Percentiles rank a stretch among this genome's conserved stretches.
These are phyloP conservation scores for Colletotrichum orchidophilum DNA, from an alignment of 2,329 filamentous ascomycete species.

Conservation along the genomic window DNA sequence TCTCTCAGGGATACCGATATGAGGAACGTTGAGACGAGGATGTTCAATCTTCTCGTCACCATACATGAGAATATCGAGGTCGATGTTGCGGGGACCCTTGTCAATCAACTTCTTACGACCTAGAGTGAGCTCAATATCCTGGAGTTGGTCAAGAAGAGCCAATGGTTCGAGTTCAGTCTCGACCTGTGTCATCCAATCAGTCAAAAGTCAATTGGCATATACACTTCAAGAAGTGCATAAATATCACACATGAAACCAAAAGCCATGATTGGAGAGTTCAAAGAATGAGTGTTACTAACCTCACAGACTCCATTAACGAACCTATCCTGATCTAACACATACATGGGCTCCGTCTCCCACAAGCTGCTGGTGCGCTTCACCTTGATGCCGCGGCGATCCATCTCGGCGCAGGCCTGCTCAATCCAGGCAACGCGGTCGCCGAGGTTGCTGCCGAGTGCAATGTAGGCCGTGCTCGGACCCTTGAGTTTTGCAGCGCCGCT, in stretches of 20 bases:
- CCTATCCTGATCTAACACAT: constrained; percentile 85
- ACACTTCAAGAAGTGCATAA: neutral
- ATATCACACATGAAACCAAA: neutral
- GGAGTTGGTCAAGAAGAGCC: constrained; percentile 80
- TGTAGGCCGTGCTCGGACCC: constrained; percentile 68
- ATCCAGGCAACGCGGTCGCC: constrained; percentile 88
- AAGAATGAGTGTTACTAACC: constrained; percentile 60
- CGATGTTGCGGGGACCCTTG: constrained; percentile 94
- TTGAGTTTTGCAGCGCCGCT: constrained; percentile 30
- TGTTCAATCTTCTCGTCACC: constrained; percentile 71
- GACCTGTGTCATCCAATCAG: constrained; percentile 63
- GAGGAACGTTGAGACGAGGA: constrained; percentile 83
- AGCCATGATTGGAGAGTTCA: neutral
- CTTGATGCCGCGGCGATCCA: constrained; percentile 77
- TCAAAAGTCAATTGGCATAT: neutral
- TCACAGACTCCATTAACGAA: constrained; percentile 95
- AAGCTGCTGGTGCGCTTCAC: constrained; percentile 85
- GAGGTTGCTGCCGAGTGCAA: constrained; percentile 93
- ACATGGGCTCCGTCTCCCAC: constrained; percentile 98
- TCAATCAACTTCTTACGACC: constrained; percentile 87
- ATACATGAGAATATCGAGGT: constrained; percentile 91
- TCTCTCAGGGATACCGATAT: constrained; percentile 84
- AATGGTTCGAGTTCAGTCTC: constrained; percentile 81
- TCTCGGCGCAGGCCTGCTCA: constrained; percentile 81
- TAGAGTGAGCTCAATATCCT: constrained; percentile 82